Conservation (phyloP, 352 stramenopile genomes). For the Pythium aphanidermatum region DNA sequence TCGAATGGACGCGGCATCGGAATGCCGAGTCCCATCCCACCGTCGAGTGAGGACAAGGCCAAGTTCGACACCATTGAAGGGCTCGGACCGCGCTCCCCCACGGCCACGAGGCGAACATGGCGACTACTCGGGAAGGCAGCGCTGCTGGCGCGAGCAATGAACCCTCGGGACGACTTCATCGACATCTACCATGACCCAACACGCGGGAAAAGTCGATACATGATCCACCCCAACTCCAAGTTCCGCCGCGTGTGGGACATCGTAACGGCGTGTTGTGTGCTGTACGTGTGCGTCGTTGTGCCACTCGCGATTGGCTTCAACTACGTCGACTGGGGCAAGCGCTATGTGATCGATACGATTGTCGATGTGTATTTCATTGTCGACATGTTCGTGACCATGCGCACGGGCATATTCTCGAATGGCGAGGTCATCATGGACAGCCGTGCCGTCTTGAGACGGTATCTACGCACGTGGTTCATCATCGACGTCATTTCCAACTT, state of each 20-base stretch:
- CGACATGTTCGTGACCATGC: conserved; percentile 78
- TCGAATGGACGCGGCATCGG: too few species aligned
- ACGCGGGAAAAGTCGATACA: conserved; percentile 44
- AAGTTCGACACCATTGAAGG: conserved; percentile 11
- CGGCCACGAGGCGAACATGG: conserved; percentile 14
- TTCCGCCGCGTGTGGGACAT: conserved; percentile 67
- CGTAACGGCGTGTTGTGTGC: conserved; percentile 52
- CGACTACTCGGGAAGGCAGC: conserved; percentile 22
- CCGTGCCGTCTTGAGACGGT: conserved; percentile 47
- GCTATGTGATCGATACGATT: conserved; percentile 52
- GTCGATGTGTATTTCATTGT: conserved; percentile 79
- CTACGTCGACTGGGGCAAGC: conserved; percentile 52
- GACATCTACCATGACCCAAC: conserved; percentile 78
- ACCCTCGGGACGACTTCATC: conserved; percentile 39
- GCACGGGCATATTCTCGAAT: conserved; percentile 66
- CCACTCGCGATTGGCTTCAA: conserved; percentile 64
- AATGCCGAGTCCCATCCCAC: too few species aligned
- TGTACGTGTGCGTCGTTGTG: conserved; percentile 73
- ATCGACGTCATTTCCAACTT: conserved; percentile 82
- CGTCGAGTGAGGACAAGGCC: too few species aligned
- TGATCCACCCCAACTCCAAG: conserved; percentile 81
- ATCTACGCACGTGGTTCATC: conserved; percentile 77
- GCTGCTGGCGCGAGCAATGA: conserved; percentile 22
- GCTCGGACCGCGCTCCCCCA: neutral
- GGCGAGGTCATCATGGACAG: conserved; percentile 81